phyloP scores from a whole-genome alignment of 805 yeast genomes.

The Candida sonorensis region DNA sequence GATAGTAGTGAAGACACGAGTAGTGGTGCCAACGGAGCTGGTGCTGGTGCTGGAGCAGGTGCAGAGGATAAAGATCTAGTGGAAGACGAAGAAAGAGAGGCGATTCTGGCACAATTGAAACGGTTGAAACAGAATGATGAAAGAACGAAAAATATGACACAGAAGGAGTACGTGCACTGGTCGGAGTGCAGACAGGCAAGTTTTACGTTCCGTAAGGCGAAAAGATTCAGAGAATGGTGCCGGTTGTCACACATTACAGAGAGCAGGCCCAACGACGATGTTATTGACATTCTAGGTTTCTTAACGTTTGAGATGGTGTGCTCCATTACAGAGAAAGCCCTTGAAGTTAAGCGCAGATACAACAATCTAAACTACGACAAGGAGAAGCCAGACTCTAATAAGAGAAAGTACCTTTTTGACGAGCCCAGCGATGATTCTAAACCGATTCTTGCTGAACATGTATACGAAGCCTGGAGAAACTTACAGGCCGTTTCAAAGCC shows the following conservation, averaged over 20 bases:
- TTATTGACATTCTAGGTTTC: slow-evolving; percentile 90
- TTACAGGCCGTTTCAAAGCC: slow-evolving; percentile 53
- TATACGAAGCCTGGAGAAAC: slow-evolving; percentile 84
- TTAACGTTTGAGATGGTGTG: slow-evolving; percentile 96
- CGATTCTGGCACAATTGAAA: slow-evolving; percentile 80
- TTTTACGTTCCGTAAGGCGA: slow-evolving; percentile 91
- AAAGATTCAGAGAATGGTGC: slow-evolving; percentile 95
- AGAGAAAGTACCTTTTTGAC: slow-evolving; percentile 64
- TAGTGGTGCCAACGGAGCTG: slow-evolving; percentile 34
- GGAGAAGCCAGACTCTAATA: slow-evolving; percentile 24
- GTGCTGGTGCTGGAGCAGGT: slow-evolving; percentile 26
- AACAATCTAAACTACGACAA: slow-evolving; percentile 49
- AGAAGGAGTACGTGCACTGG: slow-evolving; percentile 98
- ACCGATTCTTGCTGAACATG: slow-evolving; percentile 74
- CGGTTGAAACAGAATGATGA: slow-evolving; percentile 91
- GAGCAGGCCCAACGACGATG: slow-evolving; percentile 91
- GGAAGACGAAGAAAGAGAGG: slow-evolving; percentile 89
- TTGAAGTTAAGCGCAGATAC: slow-evolving; percentile 55
- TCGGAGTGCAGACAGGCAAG: slow-evolving; percentile 97
- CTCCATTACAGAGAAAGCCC: slow-evolving; percentile 85
- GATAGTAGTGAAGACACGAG: slow-evolving; percentile 56
- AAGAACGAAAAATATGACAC: slow-evolving; percentile 87
- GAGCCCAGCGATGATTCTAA: slow-evolving; percentile 80
- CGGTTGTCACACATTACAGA: slow-evolving; percentile 80
- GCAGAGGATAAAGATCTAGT: slow-evolving; percentile 4